Base-by-base conservation (phyloP, 495 filamentous ascomycete genomes). In the Xylaria telfairii region DNA sequence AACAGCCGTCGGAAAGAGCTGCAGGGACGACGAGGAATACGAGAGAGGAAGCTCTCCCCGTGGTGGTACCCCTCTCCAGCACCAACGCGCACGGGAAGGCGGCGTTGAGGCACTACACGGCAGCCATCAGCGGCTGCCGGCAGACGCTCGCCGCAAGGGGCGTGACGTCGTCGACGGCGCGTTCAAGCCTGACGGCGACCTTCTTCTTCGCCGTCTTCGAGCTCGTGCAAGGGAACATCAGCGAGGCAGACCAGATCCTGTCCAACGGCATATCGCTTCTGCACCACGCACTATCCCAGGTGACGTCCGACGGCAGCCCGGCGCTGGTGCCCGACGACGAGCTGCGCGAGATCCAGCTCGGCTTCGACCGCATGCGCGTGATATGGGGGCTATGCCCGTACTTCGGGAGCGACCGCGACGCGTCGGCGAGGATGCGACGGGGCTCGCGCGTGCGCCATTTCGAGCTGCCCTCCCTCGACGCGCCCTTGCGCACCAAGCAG, bases 151-250 rank as follows among this genome's bases (percentile, higher is more conserved):
- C 63, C 8, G 56, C 39, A 4, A 6, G 41, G n/a, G 75, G 73
- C 4, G 53, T 73, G 15, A 70, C 68, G 10, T 59, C 63, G 0
- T 47, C 68, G 10, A 65, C 65, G 1, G 39, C 72, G 37, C 73
- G 73, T 8, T 44, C 73, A 0, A 71, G 70, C 44, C 30, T 67
- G 7, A 73, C 51, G 12, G 51, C 62, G 30, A 72, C 46, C 5
- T 70, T 71, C 53, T 73, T 78, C 65, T 72, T 79, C 37, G 71
- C 74, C 42, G 54, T 78, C 67, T 65, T 79, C 46, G 78, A 80
- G 71, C 49, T 80, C 17, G 44, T 80, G 17, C 77, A 78, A 41
- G 75, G 78, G 2, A 76, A 80, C 51, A 70, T 80, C 51, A 41
- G 73, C 41, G 69, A 67, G 4, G 78, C 68, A 0, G 75, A 77